Conservation (phyloP, 2,329 filamentous ascomycete species). For the Westerdykella aurantiaca region DNA sequence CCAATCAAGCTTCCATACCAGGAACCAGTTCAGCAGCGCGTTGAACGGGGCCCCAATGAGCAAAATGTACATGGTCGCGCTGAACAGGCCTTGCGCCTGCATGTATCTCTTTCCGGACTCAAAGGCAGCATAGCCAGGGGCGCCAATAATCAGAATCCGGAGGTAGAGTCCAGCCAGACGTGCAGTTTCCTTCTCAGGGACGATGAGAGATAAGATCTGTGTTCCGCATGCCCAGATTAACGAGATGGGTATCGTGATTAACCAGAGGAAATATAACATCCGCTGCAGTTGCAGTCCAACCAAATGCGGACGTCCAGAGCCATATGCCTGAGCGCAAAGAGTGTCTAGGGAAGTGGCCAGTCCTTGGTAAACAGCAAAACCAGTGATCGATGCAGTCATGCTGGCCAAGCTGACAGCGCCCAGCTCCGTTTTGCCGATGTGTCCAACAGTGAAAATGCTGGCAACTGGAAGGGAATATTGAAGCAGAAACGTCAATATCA, state of each 20-base stretch:
- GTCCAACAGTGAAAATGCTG: conserved; percentile 46
- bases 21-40: conserved; percentile 71
- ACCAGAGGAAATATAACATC: conserved; percentile 72
- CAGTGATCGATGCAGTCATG: conserved; percentile 48
- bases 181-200: conserved; percentile 67
- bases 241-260: conserved; percentile 65
- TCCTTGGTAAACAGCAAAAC: conserved; percentile 49
- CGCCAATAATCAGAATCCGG: conserved; percentile 61
- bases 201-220: conserved; percentile 56
- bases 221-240: conserved; percentile 66
- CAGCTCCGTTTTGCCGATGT: conserved; percentile 45
- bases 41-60: conserved; percentile 78
- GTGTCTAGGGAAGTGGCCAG: conserved; percentile 87
- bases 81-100: conserved; percentile 83
- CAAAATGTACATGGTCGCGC: conserved; percentile 74
- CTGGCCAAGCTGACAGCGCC: conserved; percentile 44
- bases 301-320: conserved; percentile 80
- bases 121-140: conserved; percentile 70
- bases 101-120: conserved; percentile 79
- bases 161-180: conserved; percentile 68
- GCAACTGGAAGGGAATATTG: conserved; percentile 46
- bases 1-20: conserved; percentile 59
- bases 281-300: conserved; percentile 79
- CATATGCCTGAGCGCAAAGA: conserved; percentile 88
- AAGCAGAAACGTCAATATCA: conserved; percentile 46